Evolutionary conservation across 2,329 filamentous ascomycete genomes (phyloP), one percentile per base, ranked within the genome.

Genomic region (Penicillium frequentans): DNA sequence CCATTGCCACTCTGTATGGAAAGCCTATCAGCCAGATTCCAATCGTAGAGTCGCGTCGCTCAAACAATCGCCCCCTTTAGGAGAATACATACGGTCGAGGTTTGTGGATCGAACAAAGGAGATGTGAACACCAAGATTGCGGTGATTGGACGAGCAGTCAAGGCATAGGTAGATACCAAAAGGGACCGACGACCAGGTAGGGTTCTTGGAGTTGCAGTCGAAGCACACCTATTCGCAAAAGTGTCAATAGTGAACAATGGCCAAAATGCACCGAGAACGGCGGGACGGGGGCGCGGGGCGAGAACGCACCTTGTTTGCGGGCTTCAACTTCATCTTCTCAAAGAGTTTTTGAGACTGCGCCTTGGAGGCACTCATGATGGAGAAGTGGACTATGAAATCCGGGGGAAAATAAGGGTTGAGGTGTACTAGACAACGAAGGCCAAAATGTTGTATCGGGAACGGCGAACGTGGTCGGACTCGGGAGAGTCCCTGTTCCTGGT

Each of bases 71-170:
- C 73, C 69, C 29, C 33, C 26, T 4, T 21, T 13, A 21, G 13
- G 3, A 16, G 16, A 50, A 37, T 50, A 81, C 91, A 73, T 90
- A 98, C 93, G 92, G 77, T 99, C 95, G 76, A 99, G 90, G 77
- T 97, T 97, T 61, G 93, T 98, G 60, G 93, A 98, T 70, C 95
- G 90, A 70, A 99, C 95, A 82, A 99, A 99, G 68, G 93, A 97
- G 78, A 99, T 97, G 79, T 99, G 95, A 59, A 98, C 93, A 76
- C 95, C 95, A 70, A 99, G 87, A 77, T 98, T 98, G 68, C 95
- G 89, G 78, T 99, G 95, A 76, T 97, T 92, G 56, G 93, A 90
- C 43, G 93, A 97, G 81, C 95, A 99, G 79, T 99, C 95, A 70
- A 99, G 88, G 73, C 95, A 99, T 23, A 99, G 86, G 75, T 98